Percentiles rank a stretch among this genome's conserved stretches.
Conservation (phyloP, 495 filamentous ascomycete genomes). For the Chaetomium tenue region DNA sequence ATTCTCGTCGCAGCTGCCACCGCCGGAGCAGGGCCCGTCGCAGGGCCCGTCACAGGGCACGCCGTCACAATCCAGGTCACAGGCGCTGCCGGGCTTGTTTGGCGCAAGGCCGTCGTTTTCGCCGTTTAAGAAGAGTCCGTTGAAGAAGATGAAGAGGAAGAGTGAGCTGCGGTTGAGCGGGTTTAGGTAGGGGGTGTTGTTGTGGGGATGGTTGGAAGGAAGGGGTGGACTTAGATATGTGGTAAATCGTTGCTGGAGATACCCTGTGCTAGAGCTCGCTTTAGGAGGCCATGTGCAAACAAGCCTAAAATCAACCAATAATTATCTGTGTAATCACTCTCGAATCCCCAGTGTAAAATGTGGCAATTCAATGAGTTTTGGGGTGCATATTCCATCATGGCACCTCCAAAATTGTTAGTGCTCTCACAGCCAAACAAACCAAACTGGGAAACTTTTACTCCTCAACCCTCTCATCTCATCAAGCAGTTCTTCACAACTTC, state of each 20-base stretch:
- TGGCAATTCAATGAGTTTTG: not conserved
- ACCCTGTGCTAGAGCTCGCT: not conserved
- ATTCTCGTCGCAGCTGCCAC: not conserved
- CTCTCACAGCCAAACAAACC: not conserved
- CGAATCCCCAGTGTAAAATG: no score
- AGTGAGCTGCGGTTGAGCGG: conserved; percentile 27
- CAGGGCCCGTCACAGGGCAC: conserved; percentile 13
- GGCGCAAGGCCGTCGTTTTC: conserved; percentile 20
- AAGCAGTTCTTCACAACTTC: no score
- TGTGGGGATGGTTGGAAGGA: not conserved
- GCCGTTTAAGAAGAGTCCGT: conserved; percentile 17
- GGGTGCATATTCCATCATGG: no score
- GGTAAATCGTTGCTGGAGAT: not conserved
- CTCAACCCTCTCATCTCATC: no score
- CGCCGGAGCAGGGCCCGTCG: not conserved
- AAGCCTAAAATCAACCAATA: no score
- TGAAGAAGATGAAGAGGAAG: conserved; percentile 28
- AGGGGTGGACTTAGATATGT: not conserved
- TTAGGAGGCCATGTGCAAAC: no score
- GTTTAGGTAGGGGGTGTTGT: conserved; percentile 21
- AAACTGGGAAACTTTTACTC: not conserved
- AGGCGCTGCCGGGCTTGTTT: conserved; percentile 25
- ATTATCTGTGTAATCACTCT: no score
- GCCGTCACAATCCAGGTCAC: conserved; percentile 21
- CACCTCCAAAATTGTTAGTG: conserved; percentile 16